Conservation (phyloP, 805 yeast genomes). For the Pichia exigua region DNA sequence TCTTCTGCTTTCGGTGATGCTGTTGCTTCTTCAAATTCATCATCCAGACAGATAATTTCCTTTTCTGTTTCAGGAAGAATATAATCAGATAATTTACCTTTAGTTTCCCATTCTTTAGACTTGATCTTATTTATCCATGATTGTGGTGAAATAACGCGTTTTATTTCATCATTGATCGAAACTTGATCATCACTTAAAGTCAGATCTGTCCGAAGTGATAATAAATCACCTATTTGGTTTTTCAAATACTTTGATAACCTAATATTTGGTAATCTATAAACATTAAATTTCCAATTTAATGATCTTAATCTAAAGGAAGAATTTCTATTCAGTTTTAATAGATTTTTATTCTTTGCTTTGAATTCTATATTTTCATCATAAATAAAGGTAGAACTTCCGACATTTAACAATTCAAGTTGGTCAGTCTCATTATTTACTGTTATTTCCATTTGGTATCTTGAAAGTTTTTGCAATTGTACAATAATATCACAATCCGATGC, state of each 20-base stretch:
- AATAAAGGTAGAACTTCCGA: slow-evolving; percentile 5
- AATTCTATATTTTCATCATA: background rate
- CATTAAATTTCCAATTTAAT: slow-evolving; percentile 1
- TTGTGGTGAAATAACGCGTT: background rate
- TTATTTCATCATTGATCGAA: background rate
- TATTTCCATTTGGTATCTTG: slow-evolving; percentile 1
- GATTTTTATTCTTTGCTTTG: background rate
- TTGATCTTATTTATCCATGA: slow-evolving; percentile 3
- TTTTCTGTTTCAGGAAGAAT: slow-evolving; percentile 1
- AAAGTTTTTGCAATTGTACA: slow-evolving; percentile 3
- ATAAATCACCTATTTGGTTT: background rate
- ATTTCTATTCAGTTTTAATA: background rate
- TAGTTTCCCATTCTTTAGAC: slow-evolving; percentile 4
- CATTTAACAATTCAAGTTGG: background rate
- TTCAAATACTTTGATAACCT: background rate
- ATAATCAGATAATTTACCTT: slow-evolving; percentile 4
- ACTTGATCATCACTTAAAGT: background rate
- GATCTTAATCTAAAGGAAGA: background rate
- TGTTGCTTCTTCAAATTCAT: background rate
- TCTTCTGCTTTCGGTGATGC: too few species aligned
- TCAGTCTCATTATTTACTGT: background rate
- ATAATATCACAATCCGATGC: background rate
- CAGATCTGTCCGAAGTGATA: background rate
- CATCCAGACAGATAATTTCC: background rate
- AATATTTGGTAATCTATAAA: background rate